Percentiles rank a stretch among this genome's conserved stretches.
Evolutionary conservation across 371 early-diverging fungal species (phyloP).

Genomic region (Saksenaea oblongispora): DNA sequence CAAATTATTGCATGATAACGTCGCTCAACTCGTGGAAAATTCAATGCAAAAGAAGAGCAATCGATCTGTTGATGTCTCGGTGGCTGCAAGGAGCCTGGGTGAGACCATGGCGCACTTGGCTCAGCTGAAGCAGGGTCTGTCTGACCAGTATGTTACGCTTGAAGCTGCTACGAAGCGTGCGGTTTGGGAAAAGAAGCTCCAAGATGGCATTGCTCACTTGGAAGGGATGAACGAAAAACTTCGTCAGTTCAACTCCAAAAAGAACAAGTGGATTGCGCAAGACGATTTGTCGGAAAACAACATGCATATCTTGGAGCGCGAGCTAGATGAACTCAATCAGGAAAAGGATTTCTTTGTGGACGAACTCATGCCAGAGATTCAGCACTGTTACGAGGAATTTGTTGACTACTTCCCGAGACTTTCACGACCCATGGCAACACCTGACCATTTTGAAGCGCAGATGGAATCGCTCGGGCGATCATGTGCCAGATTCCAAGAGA

Average conservation of each 20-base stretch:
- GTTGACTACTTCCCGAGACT: constrained; percentile 38
- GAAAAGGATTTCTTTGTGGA: constrained; percentile 30
- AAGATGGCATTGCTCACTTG: constrained; percentile 21
- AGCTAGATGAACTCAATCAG: constrained; percentile 18
- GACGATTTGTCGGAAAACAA: constrained; percentile 28
- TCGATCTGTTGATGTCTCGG: constrained; percentile 29
- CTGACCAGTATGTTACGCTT: constrained; percentile 34
- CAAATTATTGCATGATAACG: constrained; percentile 32
- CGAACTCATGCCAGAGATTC: constrained; percentile 31
- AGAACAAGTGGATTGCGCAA: constrained; percentile 26
- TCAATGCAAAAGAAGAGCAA: constrained; percentile 26
- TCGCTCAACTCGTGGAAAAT: constrained; percentile 30
- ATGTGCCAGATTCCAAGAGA: constrained; percentile 32
- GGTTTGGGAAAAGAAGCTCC: constrained; percentile 33
- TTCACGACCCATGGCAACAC: constrained; percentile 39
- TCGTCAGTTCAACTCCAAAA: constrained; percentile 19
- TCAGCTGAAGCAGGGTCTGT: constrained; percentile 30
- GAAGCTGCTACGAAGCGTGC: constrained; percentile 34
- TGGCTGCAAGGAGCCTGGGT: constrained; percentile 31
- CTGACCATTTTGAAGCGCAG: constrained; percentile 46
- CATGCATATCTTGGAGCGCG: constrained; percentile 21
- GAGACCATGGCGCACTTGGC: constrained; percentile 34
- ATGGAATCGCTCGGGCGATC: constrained; percentile 39
- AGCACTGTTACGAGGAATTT: constrained; percentile 40
- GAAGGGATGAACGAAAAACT: constrained; percentile 42